A percentile compares a stretch with the other conserved stretches of the same genome.
Evolutionary conservation across 164 flowering plant species (phyloP).

Genomic region (Nymphaea thermarum): DNA sequence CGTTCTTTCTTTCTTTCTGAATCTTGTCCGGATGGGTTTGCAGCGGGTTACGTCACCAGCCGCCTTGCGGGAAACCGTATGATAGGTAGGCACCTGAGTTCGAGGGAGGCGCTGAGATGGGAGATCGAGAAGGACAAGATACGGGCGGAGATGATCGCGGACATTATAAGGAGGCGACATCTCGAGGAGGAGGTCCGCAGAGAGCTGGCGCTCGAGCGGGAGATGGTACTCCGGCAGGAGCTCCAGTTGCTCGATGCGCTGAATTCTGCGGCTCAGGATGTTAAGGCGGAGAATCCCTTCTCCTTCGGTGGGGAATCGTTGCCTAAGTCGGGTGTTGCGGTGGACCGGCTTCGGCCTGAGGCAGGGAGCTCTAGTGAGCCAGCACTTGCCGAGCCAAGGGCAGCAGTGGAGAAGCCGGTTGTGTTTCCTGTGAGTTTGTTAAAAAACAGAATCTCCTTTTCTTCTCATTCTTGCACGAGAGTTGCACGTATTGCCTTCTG

Average conservation of each 20-base stretch:
- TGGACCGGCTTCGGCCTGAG: not conserved
- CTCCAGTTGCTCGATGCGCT: not conserved
- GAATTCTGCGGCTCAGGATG: not conserved
- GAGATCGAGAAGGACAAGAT: constrained; percentile 23
- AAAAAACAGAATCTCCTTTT: too few relatives aligned
- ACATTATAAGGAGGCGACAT: constrained; percentile 11
- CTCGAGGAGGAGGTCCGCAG: constrained; percentile 28
- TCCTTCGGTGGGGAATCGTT: not conserved
- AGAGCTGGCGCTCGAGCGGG: constrained; percentile 23
- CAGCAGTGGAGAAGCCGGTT: too few relatives aligned
- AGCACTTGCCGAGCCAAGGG: not conserved
- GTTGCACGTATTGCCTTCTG: too few relatives aligned
- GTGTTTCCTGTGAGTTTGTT: too few relatives aligned
- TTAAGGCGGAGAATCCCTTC: not conserved
- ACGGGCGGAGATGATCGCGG: constrained; percentile 23
- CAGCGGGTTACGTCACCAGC: not conserved
- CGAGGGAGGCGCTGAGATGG: constrained; percentile 10
- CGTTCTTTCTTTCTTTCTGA: not conserved
- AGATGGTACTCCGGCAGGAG: constrained; percentile 7
- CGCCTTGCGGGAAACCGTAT: not conserved
- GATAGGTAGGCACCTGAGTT: not conserved
- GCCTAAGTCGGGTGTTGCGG: not conserved
- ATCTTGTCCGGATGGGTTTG: not conserved
- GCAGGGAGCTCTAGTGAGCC: not conserved
- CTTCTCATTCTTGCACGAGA: too few relatives aligned